Base-by-base conservation (phyloP, 768 basidiomycete genomes). In the Tephrocybe rancida region DNA sequence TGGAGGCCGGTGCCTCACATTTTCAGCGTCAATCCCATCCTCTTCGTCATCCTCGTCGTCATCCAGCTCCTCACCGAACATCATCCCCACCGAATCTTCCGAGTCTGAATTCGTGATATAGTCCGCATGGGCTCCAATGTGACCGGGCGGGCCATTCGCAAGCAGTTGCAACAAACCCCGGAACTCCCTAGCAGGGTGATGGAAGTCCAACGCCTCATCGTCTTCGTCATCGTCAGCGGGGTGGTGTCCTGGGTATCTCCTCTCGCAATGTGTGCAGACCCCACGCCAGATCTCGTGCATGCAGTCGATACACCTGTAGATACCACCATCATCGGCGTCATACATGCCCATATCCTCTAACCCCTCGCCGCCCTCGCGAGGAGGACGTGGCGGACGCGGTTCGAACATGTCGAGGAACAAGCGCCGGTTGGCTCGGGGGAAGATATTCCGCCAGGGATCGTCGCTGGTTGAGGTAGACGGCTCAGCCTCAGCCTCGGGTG, bases 241-340 rank as follows among this genome's bases (percentile, higher is more conserved):
- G 11, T 61, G 67, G 44, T 87, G 87, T 1, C 82, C 86, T 3
- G 72, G 73, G 61, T 90, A 90, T 18, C 66, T 67, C 29, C 88
- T 77, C 25, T 79, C 73, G 59, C 91, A 92, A 10, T 63, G 62
- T 3, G 83, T 77, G 62, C 91, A 93, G 19, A 76, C 64, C 1
- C 87, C 87, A 55, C 76, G 83, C 80, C 79, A 83, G 55, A 93
- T 87, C 69, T 93, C 91, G 62, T 92, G 84, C 76, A 85, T 79
- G 58, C 90, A 92, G 38, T 85, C 84, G 14, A 83, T 62, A 64
- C 91, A 93, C 16, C 90, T 79, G 62, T 83, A 86, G n/a, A 92
- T 76, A 1, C 85, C 87, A 10, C 85, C 88, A 54, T 92, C 90
- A 58, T 90, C 88, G 8, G 73, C 74, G 62, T 92, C 90, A 29